Evolutionary conservation across 1,139 yeast species (phyloP), one percentile per base, ranked within the genome.

Genomic region (Pneumocystis oryctolagi): DNA sequence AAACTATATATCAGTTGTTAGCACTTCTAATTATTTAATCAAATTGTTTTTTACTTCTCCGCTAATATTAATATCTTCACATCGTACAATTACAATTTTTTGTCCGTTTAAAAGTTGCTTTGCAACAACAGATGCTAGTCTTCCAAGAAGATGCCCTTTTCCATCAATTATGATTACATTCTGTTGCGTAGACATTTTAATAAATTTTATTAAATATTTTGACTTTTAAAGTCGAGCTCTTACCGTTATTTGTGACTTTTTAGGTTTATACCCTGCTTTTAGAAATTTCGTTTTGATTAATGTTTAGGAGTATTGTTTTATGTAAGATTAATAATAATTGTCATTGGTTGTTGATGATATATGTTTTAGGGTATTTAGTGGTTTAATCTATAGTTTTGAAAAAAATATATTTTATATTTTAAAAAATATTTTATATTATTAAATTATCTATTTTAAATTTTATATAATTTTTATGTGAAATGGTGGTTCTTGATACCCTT

Each of bases 61-160:
- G 76, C 96, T 88, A 79, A 92, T 89, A 90, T 92, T 92, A 79
- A 92, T 84, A 74, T 92, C 89, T 84, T 92, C 98, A 78, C 92
- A 83, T 84, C 99, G 89, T 77, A 92, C 98, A 74, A 92, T 85
- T 74, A 90, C 96, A 77, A 92, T 84, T 82, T 89, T 88, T 84
- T 94, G 97, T 74, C 99, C 99, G 82, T 87, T 87, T 79, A 92
- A 87, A 75, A 92, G 80, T 84, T 92, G 97, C 86, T 92, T 92
- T 79, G 99, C 96, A 77, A 92, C 90, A 76, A 85, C 87, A 74
- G 97, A 89, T 74, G 98, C 98, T 79, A 92, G 89, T 84, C 99
- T 97, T 81, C 99, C 99, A 79, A 92, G 86, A 78, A 92, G 87
- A 82, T 92, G 99, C 80, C 97, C 98, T 89, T 92, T 90, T 83